Evolutionary conservation across 805 yeast genomes (phyloP).

Genomic region (Lachancea cidri): DNA sequence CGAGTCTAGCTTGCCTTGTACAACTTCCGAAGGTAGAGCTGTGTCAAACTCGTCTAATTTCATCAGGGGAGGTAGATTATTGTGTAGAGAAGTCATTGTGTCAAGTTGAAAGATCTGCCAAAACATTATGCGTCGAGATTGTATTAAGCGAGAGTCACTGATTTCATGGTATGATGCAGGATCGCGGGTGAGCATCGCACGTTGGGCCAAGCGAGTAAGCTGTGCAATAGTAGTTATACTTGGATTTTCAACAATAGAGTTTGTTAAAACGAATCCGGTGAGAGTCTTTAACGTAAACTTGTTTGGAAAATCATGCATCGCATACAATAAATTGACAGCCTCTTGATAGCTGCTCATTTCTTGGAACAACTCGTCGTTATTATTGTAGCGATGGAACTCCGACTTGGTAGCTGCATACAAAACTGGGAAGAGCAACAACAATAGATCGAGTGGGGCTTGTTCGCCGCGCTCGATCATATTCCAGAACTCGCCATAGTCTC

Average conservation of each 20-base stretch:
- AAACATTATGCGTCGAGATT: constrained; percentile 55
- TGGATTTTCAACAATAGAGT: constrained; percentile 51
- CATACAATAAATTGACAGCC: constrained; percentile 46
- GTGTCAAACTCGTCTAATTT: constrained; percentile 51
- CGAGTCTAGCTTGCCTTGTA: constrained; percentile 37
- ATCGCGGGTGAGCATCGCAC: constrained; percentile 53
- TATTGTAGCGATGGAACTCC: constrained; percentile 53
- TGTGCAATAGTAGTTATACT: constrained; percentile 52
- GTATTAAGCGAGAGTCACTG: constrained; percentile 44
- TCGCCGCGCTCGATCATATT: constrained; percentile 15
- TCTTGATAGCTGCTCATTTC: constrained; percentile 47
- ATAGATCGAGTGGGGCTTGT: constrained; percentile 35
- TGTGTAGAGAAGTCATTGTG: constrained; percentile 50
- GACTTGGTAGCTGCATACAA: constrained; percentile 55
- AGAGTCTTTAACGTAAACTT: constrained; percentile 39
- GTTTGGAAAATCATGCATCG: constrained; percentile 46
- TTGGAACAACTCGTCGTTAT: constrained; percentile 34
- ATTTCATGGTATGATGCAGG: constrained; percentile 50
- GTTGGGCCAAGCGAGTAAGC: constrained; percentile 51
- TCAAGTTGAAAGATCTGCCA: constrained; percentile 63
- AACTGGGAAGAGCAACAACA: constrained; percentile 47
- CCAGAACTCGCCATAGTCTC: constrained; percentile 49
- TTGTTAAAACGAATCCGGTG: constrained; percentile 45
- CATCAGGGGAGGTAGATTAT: constrained; percentile 51
- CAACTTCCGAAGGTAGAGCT: constrained; percentile 45